phyloP scores from a whole-genome alignment of 1,284 basidiomycete genomes.

The Mycena sp. region DNA sequence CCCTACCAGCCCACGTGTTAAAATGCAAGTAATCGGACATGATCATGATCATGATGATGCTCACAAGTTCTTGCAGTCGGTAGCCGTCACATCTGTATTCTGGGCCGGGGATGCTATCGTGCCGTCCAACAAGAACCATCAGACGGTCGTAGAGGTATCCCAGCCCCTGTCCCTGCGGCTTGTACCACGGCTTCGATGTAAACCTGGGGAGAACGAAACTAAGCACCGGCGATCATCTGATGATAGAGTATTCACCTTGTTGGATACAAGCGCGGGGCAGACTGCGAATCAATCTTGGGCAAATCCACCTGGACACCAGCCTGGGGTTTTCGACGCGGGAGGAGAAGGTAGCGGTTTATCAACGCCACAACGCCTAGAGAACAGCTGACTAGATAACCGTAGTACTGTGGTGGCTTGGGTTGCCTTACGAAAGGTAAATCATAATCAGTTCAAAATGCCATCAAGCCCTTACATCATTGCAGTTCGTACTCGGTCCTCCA shows the following conservation, averaged over 20 bases:
- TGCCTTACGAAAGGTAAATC: constrained; percentile 39
- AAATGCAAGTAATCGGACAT: background rate
- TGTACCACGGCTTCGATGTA: constrained; percentile 54
- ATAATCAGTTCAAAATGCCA: background rate
- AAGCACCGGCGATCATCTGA: background rate
- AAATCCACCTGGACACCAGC: constrained; percentile 33
- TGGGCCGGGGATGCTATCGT: constrained; percentile 47
- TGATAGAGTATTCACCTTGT: constrained; percentile 33
- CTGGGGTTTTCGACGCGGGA: constrained; percentile 42
- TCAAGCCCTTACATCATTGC: constrained; percentile 51
- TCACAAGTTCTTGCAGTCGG: constrained; percentile 51
- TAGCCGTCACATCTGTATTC: constrained; percentile 51
- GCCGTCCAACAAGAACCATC: constrained; percentile 42
- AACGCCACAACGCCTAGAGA: constrained; percentile 38
- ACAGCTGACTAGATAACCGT: constrained; percentile 36
- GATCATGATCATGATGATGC: constrained; percentile 20
- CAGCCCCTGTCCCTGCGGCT: constrained; percentile 43
- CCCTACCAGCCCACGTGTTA: constrained; percentile 34
- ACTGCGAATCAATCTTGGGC: constrained; percentile 30
- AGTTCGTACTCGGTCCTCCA: constrained; percentile 50
- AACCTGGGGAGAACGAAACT: constrained; percentile 35
- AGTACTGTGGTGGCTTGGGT: constrained; percentile 42
- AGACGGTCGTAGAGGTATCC: constrained; percentile 39
- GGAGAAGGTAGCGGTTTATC: constrained; percentile 46
- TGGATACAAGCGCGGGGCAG: constrained; percentile 42